Base-by-base conservation (phyloP, 192 early-diverging fungal genomes). In the Podila epigama region DNA sequence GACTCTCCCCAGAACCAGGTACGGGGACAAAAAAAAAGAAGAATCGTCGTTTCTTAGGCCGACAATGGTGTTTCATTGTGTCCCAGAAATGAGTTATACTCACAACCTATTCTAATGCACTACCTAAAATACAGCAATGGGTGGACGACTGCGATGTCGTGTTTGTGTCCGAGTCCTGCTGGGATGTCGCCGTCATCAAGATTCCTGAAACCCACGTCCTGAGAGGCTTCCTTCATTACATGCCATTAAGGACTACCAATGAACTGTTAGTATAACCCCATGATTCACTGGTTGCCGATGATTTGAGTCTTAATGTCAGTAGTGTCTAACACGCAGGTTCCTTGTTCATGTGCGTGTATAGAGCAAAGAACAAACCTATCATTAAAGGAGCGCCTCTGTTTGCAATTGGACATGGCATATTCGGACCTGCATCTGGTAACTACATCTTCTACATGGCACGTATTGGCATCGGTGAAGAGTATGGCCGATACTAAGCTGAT, bases 121-220 rank as follows among this genome's bases (percentile, higher is more conserved):
- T 54, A 48, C 33, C 16, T 27, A 7, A 42, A 16, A 25, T 44
- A 66, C 22, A 68, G 61, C 64, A 78, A 60, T 80, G 79, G 79
- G 55, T 80, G 9, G 68, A 80, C 31, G 70, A 67, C 25, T 70
- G 67, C 44, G 70, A 70, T 20, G 40, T 80, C 9, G 63, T 72
- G 3, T 80, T 80, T 51, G 79, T 80, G 0, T 71, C 69, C 22
- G 69, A 72, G 39, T 72, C 68, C 29, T 73, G 71, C 44, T 81
- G 79, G 79, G 79, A 81, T 41, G 71, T 81, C 7, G 79, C 79
- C 6, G 13, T 81, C 22, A 65, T 81, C 61, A 72, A 73, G 27
- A 72, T 81, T 58, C 66, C 65, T 25, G 79, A 79, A 35, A 69
- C 77, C 4, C 60, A 62, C 35, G 41, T 70, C n/a, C 28, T 71